Percentiles rank a stretch among this genome's conserved stretches.
Evolutionary conservation across 1,139 yeast species (phyloP).

Genomic region (Kodamaea arcana): DNA sequence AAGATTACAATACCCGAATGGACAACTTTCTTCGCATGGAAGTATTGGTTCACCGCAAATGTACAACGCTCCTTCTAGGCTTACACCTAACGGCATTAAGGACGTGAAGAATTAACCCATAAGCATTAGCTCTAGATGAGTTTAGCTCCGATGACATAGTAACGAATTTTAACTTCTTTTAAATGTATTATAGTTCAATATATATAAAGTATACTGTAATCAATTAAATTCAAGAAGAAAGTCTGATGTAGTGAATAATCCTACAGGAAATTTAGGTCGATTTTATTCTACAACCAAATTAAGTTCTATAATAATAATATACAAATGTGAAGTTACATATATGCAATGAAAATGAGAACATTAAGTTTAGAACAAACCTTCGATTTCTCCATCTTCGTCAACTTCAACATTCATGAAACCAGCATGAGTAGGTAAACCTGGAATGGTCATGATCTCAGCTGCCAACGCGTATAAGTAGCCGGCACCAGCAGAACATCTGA

Average conservation of each 20-base stretch:
- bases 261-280: too few relatives aligned
- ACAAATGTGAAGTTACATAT: neutral
- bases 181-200: conserved; percentile 2
- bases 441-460: conserved; percentile 80
- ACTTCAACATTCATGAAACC: conserved; percentile 85
- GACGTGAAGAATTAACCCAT: neutral
- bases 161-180: conserved; percentile 2
- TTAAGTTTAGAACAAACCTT: conserved; percentile 56
- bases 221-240: too few relatives aligned
- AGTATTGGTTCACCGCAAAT: conserved; percentile 6
- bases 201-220: neutral
- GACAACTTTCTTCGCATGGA: conserved; percentile 2
- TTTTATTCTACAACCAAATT: too few relatives aligned
- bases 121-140: conserved; percentile 1
- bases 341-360: neutral
- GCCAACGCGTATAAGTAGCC: conserved; percentile 80
- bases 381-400: conserved; percentile 72
- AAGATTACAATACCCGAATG: conserved; percentile 4
- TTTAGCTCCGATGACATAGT: neutral
- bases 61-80: conserved; percentile 6
- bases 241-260: too few relatives aligned
- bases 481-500: conserved; percentile 78
- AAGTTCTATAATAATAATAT: neutral
- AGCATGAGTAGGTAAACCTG: conserved; percentile 78
- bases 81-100: conserved; percentile 1